Evolutionary conservation across 2,329 filamentous ascomycete species (phyloP).

Genomic region (Calycina marina): DNA sequence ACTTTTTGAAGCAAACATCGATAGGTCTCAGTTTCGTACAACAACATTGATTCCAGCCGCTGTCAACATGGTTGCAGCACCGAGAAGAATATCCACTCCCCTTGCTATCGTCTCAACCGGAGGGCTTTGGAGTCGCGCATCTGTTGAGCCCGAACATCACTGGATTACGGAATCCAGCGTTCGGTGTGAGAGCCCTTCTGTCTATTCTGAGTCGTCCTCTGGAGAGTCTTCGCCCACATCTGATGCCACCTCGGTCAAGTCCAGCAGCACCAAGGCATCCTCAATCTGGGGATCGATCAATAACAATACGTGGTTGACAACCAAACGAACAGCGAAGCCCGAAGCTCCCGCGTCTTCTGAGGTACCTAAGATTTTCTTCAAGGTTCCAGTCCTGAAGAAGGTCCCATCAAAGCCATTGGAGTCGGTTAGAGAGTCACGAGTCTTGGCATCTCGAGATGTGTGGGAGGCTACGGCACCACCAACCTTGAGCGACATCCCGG

Average conservation of each 20-base stretch:
- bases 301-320: slow-evolving; percentile 8
- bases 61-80: slow-evolving; percentile 15
- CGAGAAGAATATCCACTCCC: slow-evolving; percentile 4
- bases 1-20: slow-evolving; percentile 11
- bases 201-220: slow-evolving; percentile 18
- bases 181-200: slow-evolving; percentile 17
- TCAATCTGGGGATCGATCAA: slow-evolving; percentile 13
- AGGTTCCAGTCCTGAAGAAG: no score
- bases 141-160: slow-evolving; percentile 12
- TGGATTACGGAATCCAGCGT: slow-evolving; percentile 23
- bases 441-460: slow-evolving; percentile 14
- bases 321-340: slow-evolving; percentile 9
- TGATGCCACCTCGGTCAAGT: slow-evolving; percentile 19
- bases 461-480: slow-evolving; percentile 14
- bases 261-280: slow-evolving; percentile 22
- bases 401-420: slow-evolving; percentile 9
- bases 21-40: slow-evolving; percentile 10
- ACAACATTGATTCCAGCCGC: slow-evolving; percentile 14
- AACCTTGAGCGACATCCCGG: no score
- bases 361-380: slow-evolving; percentile 5
- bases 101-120: slow-evolving; percentile 12
- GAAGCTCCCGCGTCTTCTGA: slow-evolving; percentile 6
- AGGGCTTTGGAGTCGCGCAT: slow-evolving; percentile 15
- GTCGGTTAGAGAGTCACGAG: slow-evolving; percentile 15
- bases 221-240: slow-evolving; percentile 18